Evolutionary conservation across 192 early-diverging fungal species (phyloP).

Genomic region (Umbelopsis vinacea): DNA sequence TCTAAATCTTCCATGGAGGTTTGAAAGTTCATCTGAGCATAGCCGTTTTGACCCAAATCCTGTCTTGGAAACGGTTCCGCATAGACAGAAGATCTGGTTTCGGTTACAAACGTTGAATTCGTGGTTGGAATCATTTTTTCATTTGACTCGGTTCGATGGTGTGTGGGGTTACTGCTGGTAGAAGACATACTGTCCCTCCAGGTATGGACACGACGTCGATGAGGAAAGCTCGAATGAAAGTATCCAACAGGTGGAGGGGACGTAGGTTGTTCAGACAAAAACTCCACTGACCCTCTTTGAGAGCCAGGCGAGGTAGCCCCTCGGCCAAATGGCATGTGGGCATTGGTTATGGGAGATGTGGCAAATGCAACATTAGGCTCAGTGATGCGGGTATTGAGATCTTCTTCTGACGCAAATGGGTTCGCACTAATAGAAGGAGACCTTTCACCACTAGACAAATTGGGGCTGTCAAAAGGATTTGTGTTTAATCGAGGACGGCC

Average conservation of each 20-base stretch:
- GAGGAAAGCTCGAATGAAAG: conserved; percentile 9
- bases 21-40: conserved; percentile 2
- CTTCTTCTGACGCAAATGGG: conserved; percentile 10
- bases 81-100: neutral
- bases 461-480: conserved; percentile 1
- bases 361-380: conserved; percentile 1
- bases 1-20: neutral
- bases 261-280: neutral
- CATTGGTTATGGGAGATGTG: neutral
- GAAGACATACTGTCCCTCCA: conserved; percentile 19
- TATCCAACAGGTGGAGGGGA: conserved; percentile 1
- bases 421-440: neutral
- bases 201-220: conserved; percentile 11
- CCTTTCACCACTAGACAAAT: neutral
- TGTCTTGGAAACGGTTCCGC: neutral
- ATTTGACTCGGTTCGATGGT: conserved; percentile 13
- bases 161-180: conserved; percentile 5
- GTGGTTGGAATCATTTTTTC: conserved; percentile 10
- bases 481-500: neutral
- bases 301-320: neutral
- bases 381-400: neutral
- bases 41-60: neutral
- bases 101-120: neutral
- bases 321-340: neutral
- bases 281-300: conserved; percentile 4